A percentile compares a stretch with the other conserved stretches of the same genome.
Conservation (phyloP, 192 early-diverging fungal genomes). For the Podila epigama region DNA sequence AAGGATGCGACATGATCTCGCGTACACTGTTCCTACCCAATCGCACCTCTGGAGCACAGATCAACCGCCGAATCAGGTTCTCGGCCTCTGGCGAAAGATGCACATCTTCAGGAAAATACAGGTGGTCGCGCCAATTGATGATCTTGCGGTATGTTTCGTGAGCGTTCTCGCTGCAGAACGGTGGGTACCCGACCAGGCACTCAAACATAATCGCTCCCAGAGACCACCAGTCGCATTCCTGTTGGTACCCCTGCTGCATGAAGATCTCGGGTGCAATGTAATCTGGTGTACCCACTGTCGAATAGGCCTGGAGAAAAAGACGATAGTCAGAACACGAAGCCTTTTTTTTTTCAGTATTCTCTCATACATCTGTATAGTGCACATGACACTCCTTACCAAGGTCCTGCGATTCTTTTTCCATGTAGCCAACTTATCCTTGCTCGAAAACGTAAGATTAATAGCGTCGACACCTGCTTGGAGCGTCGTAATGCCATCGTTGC, state of each 20-base stretch:
- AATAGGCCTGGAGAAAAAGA: constrained; percentile 76
- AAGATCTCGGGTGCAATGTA: constrained; percentile 97
- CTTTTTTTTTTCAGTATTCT: background rate
- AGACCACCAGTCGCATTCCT: constrained; percentile 99
- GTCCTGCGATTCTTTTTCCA: constrained; percentile 98
- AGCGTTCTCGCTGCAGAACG: constrained; percentile 94
- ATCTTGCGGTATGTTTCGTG: constrained; percentile 99
- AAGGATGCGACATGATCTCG: constrained; percentile 92
- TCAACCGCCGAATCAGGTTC: constrained; percentile 87
- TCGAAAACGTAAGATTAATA: constrained; percentile 92
- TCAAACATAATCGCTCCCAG: constrained; percentile 99
- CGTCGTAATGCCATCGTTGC: constrained; percentile 38
- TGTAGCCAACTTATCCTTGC: constrained; percentile 95
- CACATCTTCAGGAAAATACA: constrained; percentile 94
- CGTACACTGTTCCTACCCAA: constrained; percentile 77
- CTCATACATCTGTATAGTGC: background rate
- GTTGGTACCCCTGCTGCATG: constrained; percentile 91
- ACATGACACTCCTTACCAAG: constrained; percentile 57
- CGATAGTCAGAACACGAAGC: background rate
- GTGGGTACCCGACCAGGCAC: constrained; percentile 97
- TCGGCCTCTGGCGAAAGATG: constrained; percentile 91
- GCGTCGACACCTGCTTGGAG: constrained; percentile 65
- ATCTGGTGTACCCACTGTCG: constrained; percentile 98
- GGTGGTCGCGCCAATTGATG: constrained; percentile 92
- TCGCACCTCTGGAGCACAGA: constrained; percentile 89